phyloP scores from a whole-genome alignment of 1,139 yeast species.

The Tardiomyces blankii region DNA sequence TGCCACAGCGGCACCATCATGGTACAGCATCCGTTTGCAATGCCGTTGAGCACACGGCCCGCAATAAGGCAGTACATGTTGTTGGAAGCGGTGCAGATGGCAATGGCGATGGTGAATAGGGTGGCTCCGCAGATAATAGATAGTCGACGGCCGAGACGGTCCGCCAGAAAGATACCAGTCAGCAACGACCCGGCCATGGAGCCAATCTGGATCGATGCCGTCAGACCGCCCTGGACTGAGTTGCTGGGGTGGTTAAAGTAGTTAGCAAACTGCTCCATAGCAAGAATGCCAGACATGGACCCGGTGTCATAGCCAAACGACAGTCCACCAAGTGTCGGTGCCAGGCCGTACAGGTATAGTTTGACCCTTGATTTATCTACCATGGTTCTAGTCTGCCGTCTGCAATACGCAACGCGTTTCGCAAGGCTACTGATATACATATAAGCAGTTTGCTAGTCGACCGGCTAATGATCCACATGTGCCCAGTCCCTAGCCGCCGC shows the following conservation, averaged over 20 bases:
- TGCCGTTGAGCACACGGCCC: slow-evolving; percentile 69
- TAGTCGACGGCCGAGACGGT: slow-evolving; percentile 54
- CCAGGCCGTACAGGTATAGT: slow-evolving; percentile 6
- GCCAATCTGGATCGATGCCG: slow-evolving; percentile 37
- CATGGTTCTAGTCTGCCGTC: neutral
- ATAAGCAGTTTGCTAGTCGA: too few relatives aligned
- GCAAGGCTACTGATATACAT: too few relatives aligned
- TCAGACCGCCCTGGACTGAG: slow-evolving; percentile 11
- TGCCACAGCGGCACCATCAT: slow-evolving; percentile 78
- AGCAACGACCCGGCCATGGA: slow-evolving; percentile 57
- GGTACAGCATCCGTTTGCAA: slow-evolving; percentile 70
- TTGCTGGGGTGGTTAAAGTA: slow-evolving; percentile 10
- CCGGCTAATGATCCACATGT: too few relatives aligned
- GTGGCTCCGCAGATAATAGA: slow-evolving; percentile 47
- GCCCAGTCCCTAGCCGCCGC: too few relatives aligned
- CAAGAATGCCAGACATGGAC: slow-evolving; percentile 9
- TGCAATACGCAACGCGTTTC: too few relatives aligned
- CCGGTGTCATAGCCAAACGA: slow-evolving; percentile 13
- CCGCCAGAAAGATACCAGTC: slow-evolving; percentile 52
- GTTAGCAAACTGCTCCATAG: slow-evolving; percentile 9
- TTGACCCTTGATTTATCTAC: neutral
- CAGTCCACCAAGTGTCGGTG: slow-evolving; percentile 5
- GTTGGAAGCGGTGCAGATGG: slow-evolving; percentile 49
- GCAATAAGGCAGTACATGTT: slow-evolving; percentile 55
- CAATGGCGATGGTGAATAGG: slow-evolving; percentile 52